Evolutionary conservation across 1,284 basidiomycete species (phyloP).

Genomic region (Cryptococcus floricola): DNA sequence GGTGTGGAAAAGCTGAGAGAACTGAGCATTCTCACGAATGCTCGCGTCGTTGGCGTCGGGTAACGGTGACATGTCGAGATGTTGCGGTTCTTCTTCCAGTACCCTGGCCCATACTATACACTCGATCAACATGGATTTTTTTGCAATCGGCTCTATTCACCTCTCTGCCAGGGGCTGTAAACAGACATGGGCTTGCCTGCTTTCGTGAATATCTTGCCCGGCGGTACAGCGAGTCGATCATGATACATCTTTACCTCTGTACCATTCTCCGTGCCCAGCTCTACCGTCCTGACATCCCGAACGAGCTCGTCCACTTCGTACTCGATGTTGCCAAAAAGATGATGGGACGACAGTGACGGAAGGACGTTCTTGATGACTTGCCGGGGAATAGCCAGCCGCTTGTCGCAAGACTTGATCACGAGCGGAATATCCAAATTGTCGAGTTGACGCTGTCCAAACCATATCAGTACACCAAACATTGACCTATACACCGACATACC

Average conservation of each 20-base stretch:
- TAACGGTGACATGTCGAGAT: slow-evolving; percentile 57
- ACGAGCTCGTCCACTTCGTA: slow-evolving; percentile 89
- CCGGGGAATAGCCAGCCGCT: slow-evolving; percentile 53
- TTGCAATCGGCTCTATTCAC: background rate
- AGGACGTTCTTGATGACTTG: slow-evolving; percentile 47
- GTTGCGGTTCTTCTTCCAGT: slow-evolving; percentile 57
- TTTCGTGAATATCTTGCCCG: slow-evolving; percentile 69
- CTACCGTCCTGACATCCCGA: slow-evolving; percentile 65
- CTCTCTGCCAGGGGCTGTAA: slow-evolving; percentile 35
- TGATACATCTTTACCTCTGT: slow-evolving; percentile 65
- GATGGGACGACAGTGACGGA: slow-evolving; percentile 54
- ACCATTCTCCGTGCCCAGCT: slow-evolving; percentile 56
- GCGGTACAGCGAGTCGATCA: slow-evolving; percentile 76
- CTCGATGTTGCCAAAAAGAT: slow-evolving; percentile 78
- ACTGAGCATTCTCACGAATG: slow-evolving; percentile 54
- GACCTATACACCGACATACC: slow-evolving; percentile 42
- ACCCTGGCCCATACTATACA: slow-evolving; percentile 43
- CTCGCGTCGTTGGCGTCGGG: slow-evolving; percentile 59
- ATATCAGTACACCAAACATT: background rate
- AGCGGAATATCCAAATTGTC: slow-evolving; percentile 71
- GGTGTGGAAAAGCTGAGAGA: slow-evolving; percentile 57
- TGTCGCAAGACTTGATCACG: slow-evolving; percentile 57
- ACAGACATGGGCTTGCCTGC: slow-evolving; percentile 66
- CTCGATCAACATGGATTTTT: background rate
- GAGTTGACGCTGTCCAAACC: slow-evolving; percentile 47